Conservation (phyloP, 495 filamentous ascomycete genomes). For the Elasticomyces elasticus region DNA sequence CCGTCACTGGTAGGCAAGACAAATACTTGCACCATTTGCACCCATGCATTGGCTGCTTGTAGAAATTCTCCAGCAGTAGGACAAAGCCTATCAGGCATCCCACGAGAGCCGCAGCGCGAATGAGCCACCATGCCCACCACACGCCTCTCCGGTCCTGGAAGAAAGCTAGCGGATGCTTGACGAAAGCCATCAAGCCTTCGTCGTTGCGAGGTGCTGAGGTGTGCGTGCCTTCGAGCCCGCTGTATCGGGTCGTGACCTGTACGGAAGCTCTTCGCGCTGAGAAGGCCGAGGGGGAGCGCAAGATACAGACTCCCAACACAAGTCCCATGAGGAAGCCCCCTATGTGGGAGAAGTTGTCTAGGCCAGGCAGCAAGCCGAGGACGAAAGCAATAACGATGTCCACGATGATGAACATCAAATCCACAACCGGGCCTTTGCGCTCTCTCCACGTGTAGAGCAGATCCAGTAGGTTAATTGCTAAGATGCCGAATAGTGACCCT, state of each 20-base stretch:
- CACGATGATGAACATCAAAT: conserved; percentile 72
- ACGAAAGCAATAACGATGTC: conserved; percentile 85
- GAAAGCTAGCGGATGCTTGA: conserved; percentile 63
- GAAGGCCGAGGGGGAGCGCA: conserved; percentile 76
- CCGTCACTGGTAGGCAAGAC: conserved; percentile 53
- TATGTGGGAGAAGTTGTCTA: conserved; percentile 97
- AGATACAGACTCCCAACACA: conserved; percentile 70
- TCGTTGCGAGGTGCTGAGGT: conserved; percentile 2
- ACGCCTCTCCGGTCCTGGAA: conserved; percentile 84
- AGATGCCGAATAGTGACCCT: conserved; percentile 79
- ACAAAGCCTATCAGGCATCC: conserved; percentile 73
- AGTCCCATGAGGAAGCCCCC: conserved; percentile 92
- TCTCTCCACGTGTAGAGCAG: conserved; percentile 84
- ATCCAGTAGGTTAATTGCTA: conserved; percentile 79
- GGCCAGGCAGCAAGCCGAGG: conserved; percentile 78
- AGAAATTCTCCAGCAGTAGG: conserved; percentile 79
- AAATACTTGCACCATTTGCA: conserved; percentile 92
- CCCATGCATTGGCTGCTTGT: conserved; percentile 54
- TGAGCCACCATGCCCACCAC: conserved; percentile 97
- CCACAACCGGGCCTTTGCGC: conserved; percentile 61
- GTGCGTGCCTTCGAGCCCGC: not conserved
- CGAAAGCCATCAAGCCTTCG: conserved; percentile 43
- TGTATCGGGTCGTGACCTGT: not conserved
- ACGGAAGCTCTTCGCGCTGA: conserved; percentile 53
- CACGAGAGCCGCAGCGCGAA: conserved; percentile 69